Evolutionary conservation across 2,329 filamentous ascomycete genomes (phyloP).

Genomic region (Thielaviopsis musarum): DNA sequence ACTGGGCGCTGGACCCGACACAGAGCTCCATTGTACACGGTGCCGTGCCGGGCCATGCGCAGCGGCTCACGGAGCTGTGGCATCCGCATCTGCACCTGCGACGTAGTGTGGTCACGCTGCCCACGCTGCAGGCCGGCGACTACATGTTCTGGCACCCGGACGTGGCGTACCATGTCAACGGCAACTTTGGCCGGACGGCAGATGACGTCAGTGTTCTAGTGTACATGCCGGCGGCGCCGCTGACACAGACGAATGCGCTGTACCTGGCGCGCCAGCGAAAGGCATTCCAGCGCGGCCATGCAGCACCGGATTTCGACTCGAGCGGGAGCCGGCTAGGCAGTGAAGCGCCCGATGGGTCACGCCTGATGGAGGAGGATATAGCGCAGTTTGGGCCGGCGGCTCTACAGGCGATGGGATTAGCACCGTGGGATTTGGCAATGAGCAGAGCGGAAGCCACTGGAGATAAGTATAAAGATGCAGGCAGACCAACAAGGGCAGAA

Average conservation of each 20-base stretch:
- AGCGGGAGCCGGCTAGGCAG: conserved; percentile 30
- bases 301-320: conserved; percentile 38
- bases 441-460: conserved; percentile 15
- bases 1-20: conserved; percentile 28
- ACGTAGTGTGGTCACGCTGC: conserved; percentile 36
- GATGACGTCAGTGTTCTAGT: conserved; percentile 32
- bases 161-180: conserved; percentile 37
- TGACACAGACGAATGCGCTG: conserved; percentile 40
- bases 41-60: conserved; percentile 39
- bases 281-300: conserved; percentile 36
- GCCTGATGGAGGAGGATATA: conserved; percentile 34
- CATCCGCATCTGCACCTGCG: conserved; percentile 38
- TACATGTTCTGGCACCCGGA: conserved; percentile 44
- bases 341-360: conserved; percentile 30
- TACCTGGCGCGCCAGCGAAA: conserved; percentile 41
- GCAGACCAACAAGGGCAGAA: conserved; percentile 20
- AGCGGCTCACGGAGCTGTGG: conserved; percentile 40
- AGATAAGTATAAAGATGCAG: conserved; percentile 13
- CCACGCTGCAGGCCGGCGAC: conserved; percentile 36
- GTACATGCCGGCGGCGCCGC: conserved; percentile 36
- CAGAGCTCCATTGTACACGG: conserved; percentile 40
- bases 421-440: conserved; percentile 29
- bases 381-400: conserved; percentile 31
- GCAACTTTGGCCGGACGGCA: conserved; percentile 18
- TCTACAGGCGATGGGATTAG: conserved; percentile 40